Percentiles rank a stretch among this genome's conserved stretches.
phyloP scores from a whole-genome alignment of 2,329 filamentous ascomycete genomes.

The Dothistroma septosporum region DNA sequence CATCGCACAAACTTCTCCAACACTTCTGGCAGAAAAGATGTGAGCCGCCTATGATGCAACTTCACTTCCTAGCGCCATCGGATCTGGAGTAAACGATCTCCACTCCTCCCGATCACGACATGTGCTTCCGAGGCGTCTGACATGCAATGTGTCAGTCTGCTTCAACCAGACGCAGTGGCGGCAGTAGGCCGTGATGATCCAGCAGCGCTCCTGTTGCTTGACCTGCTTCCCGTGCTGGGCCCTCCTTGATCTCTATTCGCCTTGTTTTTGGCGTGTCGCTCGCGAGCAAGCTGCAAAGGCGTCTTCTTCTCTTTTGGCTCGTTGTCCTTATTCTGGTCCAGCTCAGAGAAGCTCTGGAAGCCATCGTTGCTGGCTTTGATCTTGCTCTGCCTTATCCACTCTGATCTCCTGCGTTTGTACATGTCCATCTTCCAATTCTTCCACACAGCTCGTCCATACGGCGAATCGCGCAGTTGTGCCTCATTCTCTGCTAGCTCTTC shows the following conservation, averaged over 20 bases:
- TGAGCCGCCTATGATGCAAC: constrained; percentile 2
- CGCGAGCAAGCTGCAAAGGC: constrained; percentile 55
- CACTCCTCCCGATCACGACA: background rate
- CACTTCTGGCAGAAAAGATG: background rate
- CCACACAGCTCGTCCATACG: constrained; percentile 65
- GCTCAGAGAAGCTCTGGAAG: constrained; percentile 49
- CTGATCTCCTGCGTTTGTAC: constrained; percentile 58
- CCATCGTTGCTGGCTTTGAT: constrained; percentile 48
- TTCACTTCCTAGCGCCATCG: background rate
- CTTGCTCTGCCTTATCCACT: constrained; percentile 62
- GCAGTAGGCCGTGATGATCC: constrained; percentile 6
- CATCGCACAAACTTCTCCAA: background rate
- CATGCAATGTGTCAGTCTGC: background rate
- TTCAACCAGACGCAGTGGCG: constrained; percentile 9
- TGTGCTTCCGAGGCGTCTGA: background rate
- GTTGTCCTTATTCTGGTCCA: constrained; percentile 32
- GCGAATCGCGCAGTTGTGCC: constrained; percentile 58
- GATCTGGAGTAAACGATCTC: background rate
- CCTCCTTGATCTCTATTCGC: constrained; percentile 30
- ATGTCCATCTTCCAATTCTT: constrained; percentile 71
- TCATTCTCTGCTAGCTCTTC: constrained; percentile 60
- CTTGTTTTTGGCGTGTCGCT: constrained; percentile 51
- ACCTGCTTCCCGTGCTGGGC: background rate
- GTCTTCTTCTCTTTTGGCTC: constrained; percentile 39
- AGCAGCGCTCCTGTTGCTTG: constrained; percentile 4